Evolutionary conservation across 177 flowering plant genomes (phyloP), one percentile per base, ranked within the genome.

Genomic region (Telopea speciosissima): DNA sequence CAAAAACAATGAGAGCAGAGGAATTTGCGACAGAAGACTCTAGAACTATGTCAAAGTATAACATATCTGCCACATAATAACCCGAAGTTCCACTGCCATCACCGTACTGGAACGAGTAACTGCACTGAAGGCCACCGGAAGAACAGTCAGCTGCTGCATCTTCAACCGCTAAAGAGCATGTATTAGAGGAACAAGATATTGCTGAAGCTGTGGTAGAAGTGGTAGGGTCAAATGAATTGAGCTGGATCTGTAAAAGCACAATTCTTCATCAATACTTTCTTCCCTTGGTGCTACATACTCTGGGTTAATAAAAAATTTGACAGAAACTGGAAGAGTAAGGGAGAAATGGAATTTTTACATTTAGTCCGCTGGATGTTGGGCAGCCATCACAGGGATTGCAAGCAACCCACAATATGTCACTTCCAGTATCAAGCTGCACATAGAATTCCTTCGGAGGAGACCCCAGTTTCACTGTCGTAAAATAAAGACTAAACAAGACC

Each of bases 371-470:
- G 16, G 86, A 68, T 25, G 58, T 72, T 0, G 99, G 99, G 76
- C 99, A 95, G 66, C 95, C 92, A 67, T 70, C 81, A 80, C 99
- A 95, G 28, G 87, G 77, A 70, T 54, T 76, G 79, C 99, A 95
- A 76, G 89, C 73, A 22, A 95, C 91, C 99, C 99, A 95, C 66
- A 93, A 77, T 26, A 91, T 90, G 79, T 95, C 97, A 73, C 99
- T 95, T 81, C 99, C 99, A 1, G 98, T 91, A 74, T 95, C 99
- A 75, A 95, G 91, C 78, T 95, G 99, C 49, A 95, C 98, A 81
- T 79, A 78, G 77, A 81, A 93, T 56, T 91, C 96, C 68, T 68
- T 86, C 54, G 98, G 85, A 31, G 99, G 99, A 74, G 85, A 68
- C 8, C 99, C 99, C 81, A 95, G 68, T 74, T 80, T 84, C 72